Evolutionary conservation across 139 green algal species (phyloP).

Genomic region (Pseudopediastrum boryanum): DNA sequence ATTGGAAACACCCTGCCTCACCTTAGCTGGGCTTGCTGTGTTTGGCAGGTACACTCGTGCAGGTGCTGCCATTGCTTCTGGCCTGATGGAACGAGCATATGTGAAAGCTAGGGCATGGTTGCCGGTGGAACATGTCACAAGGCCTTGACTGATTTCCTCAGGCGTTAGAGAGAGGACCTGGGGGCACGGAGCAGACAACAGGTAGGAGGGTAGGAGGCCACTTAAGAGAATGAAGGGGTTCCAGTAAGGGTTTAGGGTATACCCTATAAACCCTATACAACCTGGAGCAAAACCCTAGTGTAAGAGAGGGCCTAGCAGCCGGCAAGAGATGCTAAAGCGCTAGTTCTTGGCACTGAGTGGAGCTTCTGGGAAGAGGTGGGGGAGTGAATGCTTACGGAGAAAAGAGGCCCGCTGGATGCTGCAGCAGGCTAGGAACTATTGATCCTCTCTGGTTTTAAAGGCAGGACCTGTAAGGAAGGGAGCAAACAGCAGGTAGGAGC

Average conservation of each 20-base stretch:
- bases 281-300: not conserved
- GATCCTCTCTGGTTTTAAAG: no score
- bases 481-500: no score
- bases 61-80: not conserved
- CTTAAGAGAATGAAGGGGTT: not conserved
- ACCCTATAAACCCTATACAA: not conserved
- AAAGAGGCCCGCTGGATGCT: no score
- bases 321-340: not conserved
- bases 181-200: not conserved
- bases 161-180: constrained; percentile 50
- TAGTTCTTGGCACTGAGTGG: not conserved
- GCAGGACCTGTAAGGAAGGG: no score
- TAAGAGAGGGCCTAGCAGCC: not conserved
- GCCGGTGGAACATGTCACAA: constrained; percentile 62
- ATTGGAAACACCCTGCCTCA: not conserved
- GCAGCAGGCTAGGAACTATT: no score
- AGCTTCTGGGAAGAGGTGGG: not conserved
- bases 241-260: not conserved
- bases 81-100: constrained; percentile 41
- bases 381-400: no score
- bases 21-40: constrained; percentile 48
- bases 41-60: constrained; percentile 57
- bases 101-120: constrained; percentile 74
- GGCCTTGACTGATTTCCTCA: constrained; percentile 31
- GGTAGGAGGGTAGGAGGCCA: not conserved